These are phyloP conservation scores for Spiraea crenata DNA, from an alignment of 331 rosid genomes.

Conservation along the genomic window DNA sequence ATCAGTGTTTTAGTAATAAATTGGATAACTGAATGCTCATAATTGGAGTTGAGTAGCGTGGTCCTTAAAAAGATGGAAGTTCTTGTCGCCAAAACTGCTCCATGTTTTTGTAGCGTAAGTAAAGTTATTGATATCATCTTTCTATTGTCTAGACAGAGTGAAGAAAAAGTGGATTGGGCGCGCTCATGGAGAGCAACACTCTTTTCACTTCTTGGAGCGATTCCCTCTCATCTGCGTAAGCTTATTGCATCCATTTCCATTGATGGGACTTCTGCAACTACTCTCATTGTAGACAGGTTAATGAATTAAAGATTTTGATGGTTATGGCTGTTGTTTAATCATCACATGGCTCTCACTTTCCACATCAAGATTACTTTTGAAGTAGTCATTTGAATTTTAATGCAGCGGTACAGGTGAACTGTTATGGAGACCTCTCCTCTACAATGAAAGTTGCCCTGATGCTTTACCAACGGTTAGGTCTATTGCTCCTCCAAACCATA, in stretches of 20 bases:
- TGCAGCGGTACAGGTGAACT: constrained; percentile 82
- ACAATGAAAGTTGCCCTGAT: constrained; percentile 80
- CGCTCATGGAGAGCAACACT: constrained; percentile 81
- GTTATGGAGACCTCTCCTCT: constrained; percentile 69
- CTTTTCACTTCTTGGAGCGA: constrained; percentile 65
- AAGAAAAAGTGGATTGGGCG: constrained; percentile 66
- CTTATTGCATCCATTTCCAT: constrained; percentile 65
- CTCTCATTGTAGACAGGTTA: constrained; percentile 81
- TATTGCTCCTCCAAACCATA: constrained; percentile 85
- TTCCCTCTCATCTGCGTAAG: constrained; percentile 59
- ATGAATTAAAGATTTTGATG: constrained; percentile 18
- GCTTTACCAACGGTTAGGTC: constrained; percentile 76
- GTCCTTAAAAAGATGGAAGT: background rate
- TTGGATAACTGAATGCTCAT: background rate
- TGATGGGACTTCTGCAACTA: constrained; percentile 97
- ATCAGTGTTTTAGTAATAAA: background rate
- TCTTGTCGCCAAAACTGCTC: background rate
- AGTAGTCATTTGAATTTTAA: constrained; percentile 30
- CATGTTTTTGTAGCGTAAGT: constrained; percentile 1
- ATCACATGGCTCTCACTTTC: background rate
- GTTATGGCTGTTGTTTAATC: constrained; percentile 12
- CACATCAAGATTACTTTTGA: constrained; percentile 26
- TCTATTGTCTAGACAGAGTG: constrained; percentile 75
- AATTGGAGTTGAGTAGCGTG: background rate
- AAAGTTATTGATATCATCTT: constrained; percentile 35